These are phyloP conservation scores for Leccinum boreale DNA, from an alignment of 768 basidiomycete genomes.

Conservation along the genomic window DNA sequence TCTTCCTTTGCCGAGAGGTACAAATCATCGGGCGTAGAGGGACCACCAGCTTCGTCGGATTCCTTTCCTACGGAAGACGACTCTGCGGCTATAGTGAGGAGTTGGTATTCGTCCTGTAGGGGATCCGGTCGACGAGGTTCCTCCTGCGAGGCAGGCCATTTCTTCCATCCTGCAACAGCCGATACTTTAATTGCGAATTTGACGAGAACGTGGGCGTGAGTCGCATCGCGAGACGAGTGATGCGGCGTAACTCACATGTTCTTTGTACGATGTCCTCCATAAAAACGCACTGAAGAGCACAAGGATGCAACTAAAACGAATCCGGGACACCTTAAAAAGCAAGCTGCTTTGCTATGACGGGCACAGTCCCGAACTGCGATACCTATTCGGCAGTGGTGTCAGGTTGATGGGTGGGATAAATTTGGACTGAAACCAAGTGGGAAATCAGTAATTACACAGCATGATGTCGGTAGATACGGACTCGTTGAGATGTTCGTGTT, in stretches of 20 bases:
- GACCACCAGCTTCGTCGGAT: conserved; percentile 1
- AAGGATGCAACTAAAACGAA: neutral
- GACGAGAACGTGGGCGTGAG: neutral
- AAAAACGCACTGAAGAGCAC: neutral
- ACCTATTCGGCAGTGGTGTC: neutral
- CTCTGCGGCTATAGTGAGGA: conserved; percentile 8
- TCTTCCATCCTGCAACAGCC: conserved; percentile 12
- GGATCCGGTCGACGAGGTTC: conserved; percentile 10
- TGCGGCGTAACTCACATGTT: conserved; percentile 9
- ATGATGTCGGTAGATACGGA: neutral
- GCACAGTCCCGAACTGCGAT: neutral
- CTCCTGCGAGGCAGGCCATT: conserved; percentile 8
- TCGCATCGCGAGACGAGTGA: neutral
- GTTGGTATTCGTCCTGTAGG: conserved; percentile 22
- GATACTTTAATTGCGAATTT: conserved; percentile 4
- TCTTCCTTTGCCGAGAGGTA: neutral
- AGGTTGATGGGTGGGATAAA: neutral
- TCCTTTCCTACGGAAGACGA: conserved; percentile 7
- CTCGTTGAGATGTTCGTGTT: neutral
- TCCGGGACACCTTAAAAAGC: neutral
- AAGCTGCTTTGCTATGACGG: neutral
- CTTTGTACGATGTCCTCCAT: conserved; percentile 11
- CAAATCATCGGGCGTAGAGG: neutral
- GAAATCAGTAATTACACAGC: neutral
- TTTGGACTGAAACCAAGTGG: neutral